Evolutionary conservation across 2,329 filamentous ascomycete species (phyloP).

Genomic region (Diaporthe amygdali): DNA sequence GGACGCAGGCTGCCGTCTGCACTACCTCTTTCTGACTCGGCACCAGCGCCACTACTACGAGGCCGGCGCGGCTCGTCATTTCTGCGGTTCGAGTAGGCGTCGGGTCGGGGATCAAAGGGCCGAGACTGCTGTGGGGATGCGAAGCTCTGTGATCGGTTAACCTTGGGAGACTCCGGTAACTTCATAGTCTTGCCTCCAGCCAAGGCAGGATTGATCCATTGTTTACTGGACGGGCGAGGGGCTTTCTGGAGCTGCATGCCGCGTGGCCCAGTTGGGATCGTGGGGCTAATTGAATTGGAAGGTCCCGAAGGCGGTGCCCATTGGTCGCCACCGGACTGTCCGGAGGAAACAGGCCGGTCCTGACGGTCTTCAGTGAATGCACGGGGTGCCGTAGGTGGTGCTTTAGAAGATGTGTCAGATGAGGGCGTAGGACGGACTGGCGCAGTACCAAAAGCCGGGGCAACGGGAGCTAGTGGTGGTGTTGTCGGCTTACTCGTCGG

Average conservation of each 20-base stretch:
- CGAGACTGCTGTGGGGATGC: conserved; percentile 44
- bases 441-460: conserved; percentile 62
- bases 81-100: conserved; percentile 44
- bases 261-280: conserved; percentile 60
- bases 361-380: conserved; percentile 57
- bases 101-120: conserved; percentile 39
- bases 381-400: conserved; percentile 58
- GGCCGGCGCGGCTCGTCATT: conserved; percentile 51
- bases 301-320: conserved; percentile 46
- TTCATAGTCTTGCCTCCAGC: conserved; percentile 43
- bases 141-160: conserved; percentile 56
- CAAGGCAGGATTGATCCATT: conserved; percentile 63
- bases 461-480: conserved; percentile 62
- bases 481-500: conserved; percentile 57
- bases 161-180: conserved; percentile 56
- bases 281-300: conserved; percentile 51
- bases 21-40: conserved; percentile 41
- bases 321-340: conserved; percentile 43
- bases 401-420: conserved; percentile 38
- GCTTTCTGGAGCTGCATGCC: conserved; percentile 51
- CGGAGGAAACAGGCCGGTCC: conserved; percentile 53
- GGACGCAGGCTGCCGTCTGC: conserved; percentile 43
- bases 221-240: conserved; percentile 59
- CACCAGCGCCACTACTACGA: conserved; percentile 59
- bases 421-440: conserved; percentile 50